Evolutionary conservation across 768 basidiomycete species (phyloP).

Genomic region (Tylopilus plumbeoviolaceoides): DNA sequence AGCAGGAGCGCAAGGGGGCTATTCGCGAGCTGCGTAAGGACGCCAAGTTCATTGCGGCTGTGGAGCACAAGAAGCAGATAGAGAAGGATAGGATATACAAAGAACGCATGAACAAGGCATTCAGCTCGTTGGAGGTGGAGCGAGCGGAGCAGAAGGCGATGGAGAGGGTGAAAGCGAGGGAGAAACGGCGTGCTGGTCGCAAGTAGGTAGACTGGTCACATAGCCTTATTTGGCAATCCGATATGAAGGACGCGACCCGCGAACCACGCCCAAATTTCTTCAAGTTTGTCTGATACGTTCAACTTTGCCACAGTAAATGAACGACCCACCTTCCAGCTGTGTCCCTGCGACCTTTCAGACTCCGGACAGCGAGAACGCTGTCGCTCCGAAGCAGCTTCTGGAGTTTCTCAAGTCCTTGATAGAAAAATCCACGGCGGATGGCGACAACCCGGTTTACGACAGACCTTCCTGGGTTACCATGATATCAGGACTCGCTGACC

Average conservation of each 20-base stretch:
- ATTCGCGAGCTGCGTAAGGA: conserved; percentile 96
- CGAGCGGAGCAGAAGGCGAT: conserved; percentile 92
- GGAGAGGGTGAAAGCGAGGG: conserved; percentile 77
- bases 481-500: conserved; percentile 48
- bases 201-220: conserved; percentile 45
- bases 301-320: conserved; percentile 18
- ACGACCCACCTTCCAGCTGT: conserved; percentile 20
- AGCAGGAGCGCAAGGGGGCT: conserved; percentile 57
- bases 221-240: conserved; percentile 8
- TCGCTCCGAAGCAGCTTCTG: conserved; percentile 38
- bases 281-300: neutral
- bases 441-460: conserved; percentile 31
- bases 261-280: too few species aligned
- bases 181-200: conserved; percentile 73
- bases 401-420: conserved; percentile 41
- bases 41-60: conserved; percentile 84
- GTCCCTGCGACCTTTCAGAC: conserved; percentile 32
- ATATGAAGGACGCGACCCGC: neutral
- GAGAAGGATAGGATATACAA: conserved; percentile 83
- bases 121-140: conserved; percentile 75
- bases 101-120: conserved; percentile 79
- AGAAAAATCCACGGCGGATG: conserved; percentile 31
- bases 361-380: conserved; percentile 20
- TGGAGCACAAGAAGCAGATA: conserved; percentile 77
- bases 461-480: conserved; percentile 47